Conservation (phyloP, 1,139 yeast species). For the Nakaseomyces bracarensis region DNA sequence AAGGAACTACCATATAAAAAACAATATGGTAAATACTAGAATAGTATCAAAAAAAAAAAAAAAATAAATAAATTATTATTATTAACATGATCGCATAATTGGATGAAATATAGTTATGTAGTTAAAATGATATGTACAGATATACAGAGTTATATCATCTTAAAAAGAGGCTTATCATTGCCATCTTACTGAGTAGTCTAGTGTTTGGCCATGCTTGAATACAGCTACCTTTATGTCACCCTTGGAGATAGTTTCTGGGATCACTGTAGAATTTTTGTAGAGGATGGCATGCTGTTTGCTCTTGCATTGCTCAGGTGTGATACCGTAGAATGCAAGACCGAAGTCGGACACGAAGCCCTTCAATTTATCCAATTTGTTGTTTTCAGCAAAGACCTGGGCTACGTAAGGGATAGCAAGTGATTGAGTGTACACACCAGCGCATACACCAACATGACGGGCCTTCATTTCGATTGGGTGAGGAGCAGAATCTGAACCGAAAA, state of each 20-base stretch:
- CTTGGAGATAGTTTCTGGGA: constrained; percentile 51
- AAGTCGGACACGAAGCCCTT: constrained; percentile 66
- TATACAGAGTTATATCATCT: no score
- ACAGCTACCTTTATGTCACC: constrained; percentile 60
- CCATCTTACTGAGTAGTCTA: constrained; percentile 80
- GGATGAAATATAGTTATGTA: no score
- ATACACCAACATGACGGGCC: constrained; percentile 70
- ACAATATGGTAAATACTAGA: not conserved
- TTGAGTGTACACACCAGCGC: constrained; percentile 97
- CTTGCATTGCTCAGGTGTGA: constrained; percentile 37
- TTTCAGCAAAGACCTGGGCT: constrained; percentile 75
- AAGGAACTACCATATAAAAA: not conserved
- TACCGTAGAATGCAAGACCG: constrained; percentile 63
- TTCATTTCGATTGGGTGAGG: constrained; percentile 85
- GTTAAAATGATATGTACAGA: no score
- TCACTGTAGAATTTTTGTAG: constrained; percentile 41
- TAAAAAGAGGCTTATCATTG: constrained; percentile 27
- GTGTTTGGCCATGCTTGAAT: constrained; percentile 73
- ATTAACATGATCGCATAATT: no score
- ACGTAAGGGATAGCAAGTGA: constrained; percentile 72
- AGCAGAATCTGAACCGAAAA: constrained; percentile 96
- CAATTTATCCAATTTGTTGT: constrained; percentile 54
- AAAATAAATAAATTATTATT: not conserved
- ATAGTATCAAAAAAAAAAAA: not conserved
- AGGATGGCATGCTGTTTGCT: constrained; percentile 44